Evolutionary conservation across 257 asterid genomes (phyloP), one percentile per base, ranked within the genome.

Genomic region (Lithospermum erythrorhizon): DNA sequence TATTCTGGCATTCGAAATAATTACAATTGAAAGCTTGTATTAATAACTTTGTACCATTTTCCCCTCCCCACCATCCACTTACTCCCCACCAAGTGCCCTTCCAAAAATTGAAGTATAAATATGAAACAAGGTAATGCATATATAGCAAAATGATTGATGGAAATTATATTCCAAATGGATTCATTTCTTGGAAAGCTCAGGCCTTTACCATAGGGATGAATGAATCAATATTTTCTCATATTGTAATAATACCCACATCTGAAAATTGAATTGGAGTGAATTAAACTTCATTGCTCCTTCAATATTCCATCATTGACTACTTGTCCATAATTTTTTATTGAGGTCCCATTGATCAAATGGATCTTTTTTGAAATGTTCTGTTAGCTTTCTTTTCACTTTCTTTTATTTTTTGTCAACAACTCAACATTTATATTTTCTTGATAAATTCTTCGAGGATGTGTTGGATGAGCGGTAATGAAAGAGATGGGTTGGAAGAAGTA

Each of bases 401-500:
- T 51, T 53, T 53, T 53, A 2, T 19, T 6, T 4, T 53, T 53
- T 4, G n/a, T n/a, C n/a, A n/a, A n/a, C 3, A 6, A 20, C 14
- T 73, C 45, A 52, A 64, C 65, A 27, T 37, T 48, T 79, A 69
- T 75, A 64, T 37, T 64, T 48, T 61, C 24, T 55, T 61, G 27
- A 47, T 35, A 1, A 57, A 21, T 6, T 58, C 59, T 22, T 32
- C 18, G 27, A 47, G 47, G 14, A 59, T 18, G 13, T 66, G 9
- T 23, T 27, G 23, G 65, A 66, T 30, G 49, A 41, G 18, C 18
- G 85, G 72, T 41, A 71, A 51, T 55, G 63, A 77, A 9, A 65
- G 66, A 47, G 73, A 47, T 21, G 73, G 61, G 21, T 30, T 41
- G 10, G 79, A 63, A 21, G 80, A 63, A 27, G 70, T 53, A 10